Percentiles rank a stretch among this genome's conserved stretches.
phyloP scores from a whole-genome alignment of 805 yeast genomes.

The Metschnikowia dekortorum region DNA sequence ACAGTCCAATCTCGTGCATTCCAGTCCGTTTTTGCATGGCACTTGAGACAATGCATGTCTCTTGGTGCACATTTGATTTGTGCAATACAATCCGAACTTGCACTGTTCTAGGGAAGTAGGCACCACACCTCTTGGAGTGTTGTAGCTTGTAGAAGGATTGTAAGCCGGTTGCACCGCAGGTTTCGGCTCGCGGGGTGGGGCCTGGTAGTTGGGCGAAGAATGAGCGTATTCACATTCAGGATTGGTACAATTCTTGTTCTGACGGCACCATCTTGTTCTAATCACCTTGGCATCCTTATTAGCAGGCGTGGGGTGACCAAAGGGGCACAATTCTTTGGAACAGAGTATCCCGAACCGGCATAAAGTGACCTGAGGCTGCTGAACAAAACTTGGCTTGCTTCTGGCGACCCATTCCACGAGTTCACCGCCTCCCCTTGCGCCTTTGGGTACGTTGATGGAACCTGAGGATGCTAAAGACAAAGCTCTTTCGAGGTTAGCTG shows the following conservation, averaged over 20 bases:
- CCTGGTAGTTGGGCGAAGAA: constrained; percentile 61
- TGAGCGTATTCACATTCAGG: constrained; percentile 69
- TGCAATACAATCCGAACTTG: constrained; percentile 71
- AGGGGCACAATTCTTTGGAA: constrained; percentile 74
- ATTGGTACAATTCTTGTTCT: constrained; percentile 61
- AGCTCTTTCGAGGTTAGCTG: constrained; percentile 39
- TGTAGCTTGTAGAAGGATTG: background rate
- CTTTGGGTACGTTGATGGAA: constrained; percentile 29
- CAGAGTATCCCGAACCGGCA: constrained; percentile 79
- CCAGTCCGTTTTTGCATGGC: constrained; percentile 77
- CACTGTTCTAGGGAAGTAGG: constrained; percentile 74
- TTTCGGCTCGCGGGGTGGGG: constrained; percentile 20
- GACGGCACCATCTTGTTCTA: constrained; percentile 71
- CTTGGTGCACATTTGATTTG: constrained; percentile 71
- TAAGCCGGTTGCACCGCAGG: constrained; percentile 10
- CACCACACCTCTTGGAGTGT: background rate
- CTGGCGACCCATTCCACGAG: constrained; percentile 50
- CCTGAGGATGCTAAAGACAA: constrained; percentile 29
- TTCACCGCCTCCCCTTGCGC: constrained; percentile 53
- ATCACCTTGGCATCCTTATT: constrained; percentile 68
- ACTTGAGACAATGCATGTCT: constrained; percentile 77
- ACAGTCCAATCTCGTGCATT: constrained; percentile 78
- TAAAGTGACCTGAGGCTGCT: constrained; percentile 35
- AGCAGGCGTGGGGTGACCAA: constrained; percentile 90
- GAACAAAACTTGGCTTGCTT: constrained; percentile 21